phyloP scores from a whole-genome alignment of 768 basidiomycete species.

The Agaricus blazei region DNA sequence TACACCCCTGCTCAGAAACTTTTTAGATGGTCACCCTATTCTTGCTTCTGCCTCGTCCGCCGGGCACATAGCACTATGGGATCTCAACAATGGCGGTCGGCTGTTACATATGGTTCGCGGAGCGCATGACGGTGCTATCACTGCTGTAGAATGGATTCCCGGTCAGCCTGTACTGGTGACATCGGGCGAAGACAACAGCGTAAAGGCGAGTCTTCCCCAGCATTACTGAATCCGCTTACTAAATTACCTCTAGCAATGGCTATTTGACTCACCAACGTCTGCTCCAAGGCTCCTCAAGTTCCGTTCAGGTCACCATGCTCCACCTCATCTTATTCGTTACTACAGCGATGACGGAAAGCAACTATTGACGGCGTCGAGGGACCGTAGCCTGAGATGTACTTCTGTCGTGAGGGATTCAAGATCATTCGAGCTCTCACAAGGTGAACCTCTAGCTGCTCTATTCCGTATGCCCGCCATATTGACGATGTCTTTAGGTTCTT shows the following conservation, averaged over 20 bases:
- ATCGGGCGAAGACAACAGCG: slow-evolving; percentile 90
- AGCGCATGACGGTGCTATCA: slow-evolving; percentile 85
- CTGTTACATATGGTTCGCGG: slow-evolving; percentile 81
- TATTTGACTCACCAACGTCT: slow-evolving; percentile 87
- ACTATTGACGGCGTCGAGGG: slow-evolving; percentile 81
- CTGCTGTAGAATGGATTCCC: slow-evolving; percentile 84
- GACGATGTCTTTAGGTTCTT: slow-evolving; percentile 49
- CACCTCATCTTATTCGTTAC: slow-evolving; percentile 89
- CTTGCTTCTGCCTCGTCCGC: slow-evolving; percentile 83
- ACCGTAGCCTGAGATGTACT: slow-evolving; percentile 84
- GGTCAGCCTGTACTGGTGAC: slow-evolving; percentile 89
- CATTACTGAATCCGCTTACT: not conserved
- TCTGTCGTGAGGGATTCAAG: slow-evolving; percentile 94
- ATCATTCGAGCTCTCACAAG: slow-evolving; percentile 93
- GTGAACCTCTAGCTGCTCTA: slow-evolving; percentile 27
- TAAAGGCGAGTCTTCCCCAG: slow-evolving; percentile 59
- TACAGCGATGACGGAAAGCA: slow-evolving; percentile 98
- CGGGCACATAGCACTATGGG: slow-evolving; percentile 92
- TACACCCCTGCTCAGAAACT: slow-evolving; percentile 2
- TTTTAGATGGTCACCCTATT: slow-evolving; percentile 77
- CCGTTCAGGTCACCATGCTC: slow-evolving; percentile 86
- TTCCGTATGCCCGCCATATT: not conserved
- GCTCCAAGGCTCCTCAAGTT: slow-evolving; percentile 87
- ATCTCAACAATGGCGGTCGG: slow-evolving; percentile 76
- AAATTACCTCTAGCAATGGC: slow-evolving; percentile 75